Base-by-base conservation (phyloP, 1,284 basidiomycete species). In the Peniophora sp. region DNA sequence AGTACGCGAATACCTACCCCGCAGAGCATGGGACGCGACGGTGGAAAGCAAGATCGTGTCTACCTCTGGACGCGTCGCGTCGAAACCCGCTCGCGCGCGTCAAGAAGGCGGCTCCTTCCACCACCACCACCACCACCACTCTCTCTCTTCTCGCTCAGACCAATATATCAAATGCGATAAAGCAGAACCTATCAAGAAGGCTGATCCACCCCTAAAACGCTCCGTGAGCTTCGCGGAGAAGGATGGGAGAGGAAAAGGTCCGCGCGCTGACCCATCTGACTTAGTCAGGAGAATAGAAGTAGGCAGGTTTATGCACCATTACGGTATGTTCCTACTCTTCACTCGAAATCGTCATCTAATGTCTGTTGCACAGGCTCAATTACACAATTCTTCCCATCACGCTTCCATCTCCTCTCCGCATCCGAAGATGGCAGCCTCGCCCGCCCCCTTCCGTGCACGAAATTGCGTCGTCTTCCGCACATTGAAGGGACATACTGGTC, bases 401-500 rank as follows among this genome's bases (percentile, higher is more conserved):
- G 85, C 6, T 92, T 92, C 1, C 91, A 96, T 66, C 75, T 98
- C 2, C 71, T 98, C 35, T 91, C 92, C 8, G 86, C 92, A 0
- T 93, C 92, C 0, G 92, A 92, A 60, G 95, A 96, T 61, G 88
- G 92, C 3, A 88, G 89, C 0, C 72, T 99, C 18, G 89, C 88
- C n/a, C n/a, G n/a, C n/a, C 59, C 75, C 98, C 32, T 97, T 97
- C 72, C 84, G 88, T 42, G 87, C 93, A 0, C 82, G 92, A 17
- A 96, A 98, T 66, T 99, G 96, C 95, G 76, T 84, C 1, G 82
- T 97, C 3, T 76, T 98, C 15, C 86, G 94, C 24, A 74, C 83
- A 2, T 73, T 99, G 53, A 93, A 91, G 59, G 96, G 96, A 0
- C 96, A 99, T 69, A 93, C 92, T 54, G 95, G 91, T 1, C 81